Percentiles rank a stretch among this genome's conserved stretches.
Conservation (phyloP, 208 protist genomes). For the Crithidia brevicula region DNA sequence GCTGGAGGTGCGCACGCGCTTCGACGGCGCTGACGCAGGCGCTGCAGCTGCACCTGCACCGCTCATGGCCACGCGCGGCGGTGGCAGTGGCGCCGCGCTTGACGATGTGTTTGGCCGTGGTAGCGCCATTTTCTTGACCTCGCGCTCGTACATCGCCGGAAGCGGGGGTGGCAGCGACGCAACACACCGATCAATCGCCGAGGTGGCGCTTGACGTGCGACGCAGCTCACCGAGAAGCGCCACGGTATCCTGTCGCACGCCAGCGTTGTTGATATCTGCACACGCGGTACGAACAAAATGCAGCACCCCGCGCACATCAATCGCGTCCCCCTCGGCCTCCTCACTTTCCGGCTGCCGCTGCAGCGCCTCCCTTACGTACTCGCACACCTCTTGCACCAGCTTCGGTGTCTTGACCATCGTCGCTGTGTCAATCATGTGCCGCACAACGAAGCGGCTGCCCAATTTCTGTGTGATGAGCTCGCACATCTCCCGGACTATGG, state of each 20-base stretch:
- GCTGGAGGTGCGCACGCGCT: slow-evolving; percentile 34
- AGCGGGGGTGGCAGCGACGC: slow-evolving; percentile 33
- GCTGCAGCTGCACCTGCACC: neutral
- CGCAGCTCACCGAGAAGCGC: slow-evolving; percentile 53
- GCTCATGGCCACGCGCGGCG: slow-evolving; percentile 4
- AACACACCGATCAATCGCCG: slow-evolving; percentile 24
- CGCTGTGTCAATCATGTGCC: slow-evolving; percentile 64
- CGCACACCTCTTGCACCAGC: slow-evolving; percentile 78
- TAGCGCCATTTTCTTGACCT: slow-evolving; percentile 24
- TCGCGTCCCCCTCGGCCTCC: slow-evolving; percentile 22
- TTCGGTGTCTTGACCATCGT: slow-evolving; percentile 63
- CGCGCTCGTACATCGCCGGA: slow-evolving; percentile 34
- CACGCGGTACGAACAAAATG: slow-evolving; percentile 73
- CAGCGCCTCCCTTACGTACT: slow-evolving; percentile 51
- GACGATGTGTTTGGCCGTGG: slow-evolving; percentile 2
- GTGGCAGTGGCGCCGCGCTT: slow-evolving; percentile 9
- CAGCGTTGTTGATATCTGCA: slow-evolving; percentile 50
- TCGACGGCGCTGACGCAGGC: slow-evolving; percentile 9
- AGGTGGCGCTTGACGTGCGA: slow-evolving; percentile 5
- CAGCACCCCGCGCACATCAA: slow-evolving; percentile 56
- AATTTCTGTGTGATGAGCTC: slow-evolving; percentile 42
- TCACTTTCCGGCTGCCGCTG: slow-evolving; percentile 29
- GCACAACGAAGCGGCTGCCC: slow-evolving; percentile 66
- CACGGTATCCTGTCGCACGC: slow-evolving; percentile 48
- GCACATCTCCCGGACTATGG: slow-evolving; percentile 52